A percentile compares a stretch with the other conserved stretches of the same genome.
These are phyloP conservation scores for Alternaria triticina DNA, from an alignment of 2,329 filamentous ascomycete genomes.

Conservation along the genomic window DNA sequence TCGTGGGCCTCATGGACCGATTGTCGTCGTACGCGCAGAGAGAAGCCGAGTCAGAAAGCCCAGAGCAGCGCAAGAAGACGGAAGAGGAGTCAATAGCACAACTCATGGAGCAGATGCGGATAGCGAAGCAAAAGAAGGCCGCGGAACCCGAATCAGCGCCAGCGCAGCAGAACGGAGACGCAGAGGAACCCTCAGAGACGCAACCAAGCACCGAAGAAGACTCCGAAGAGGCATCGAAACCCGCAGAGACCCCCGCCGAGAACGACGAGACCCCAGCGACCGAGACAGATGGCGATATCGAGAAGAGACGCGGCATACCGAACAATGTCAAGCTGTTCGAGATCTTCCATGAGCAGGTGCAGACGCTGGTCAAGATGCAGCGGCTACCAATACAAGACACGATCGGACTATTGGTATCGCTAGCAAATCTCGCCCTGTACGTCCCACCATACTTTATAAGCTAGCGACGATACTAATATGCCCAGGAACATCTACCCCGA, in stretches of 20 bases:
- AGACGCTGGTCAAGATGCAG: slow-evolving; percentile 89
- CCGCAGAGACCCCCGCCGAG: slow-evolving; percentile 34
- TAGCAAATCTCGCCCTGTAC: slow-evolving; percentile 85
- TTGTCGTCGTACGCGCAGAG: slow-evolving; percentile 93
- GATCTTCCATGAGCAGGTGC: slow-evolving; percentile 95
- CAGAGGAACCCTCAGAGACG: slow-evolving; percentile 26
- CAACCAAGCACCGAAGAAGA: slow-evolving; percentile 34
- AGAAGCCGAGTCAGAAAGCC: slow-evolving; percentile 74
- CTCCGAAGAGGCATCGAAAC: slow-evolving; percentile 36
- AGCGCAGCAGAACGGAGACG: slow-evolving; percentile 45
- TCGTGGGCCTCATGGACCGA: slow-evolving; percentile 97
- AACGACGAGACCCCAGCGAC: slow-evolving; percentile 47
- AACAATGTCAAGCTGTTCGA: slow-evolving; percentile 90
- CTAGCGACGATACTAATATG: slow-evolving; percentile 29
- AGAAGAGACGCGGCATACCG: slow-evolving; percentile 65
- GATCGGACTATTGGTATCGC: slow-evolving; percentile 89
- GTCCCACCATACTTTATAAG: slow-evolving; percentile 22
- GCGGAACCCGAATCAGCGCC: slow-evolving; percentile 30
- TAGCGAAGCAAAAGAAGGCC: slow-evolving; percentile 65
- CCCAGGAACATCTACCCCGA: slow-evolving; percentile 86
- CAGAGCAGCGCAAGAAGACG: slow-evolving; percentile 73
- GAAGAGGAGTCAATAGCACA: slow-evolving; percentile 84
- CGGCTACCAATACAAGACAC: slow-evolving; percentile 93
- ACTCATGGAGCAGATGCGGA: slow-evolving; percentile 77
- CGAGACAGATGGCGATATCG: slow-evolving; percentile 51